phyloP scores from a whole-genome alignment of 805 yeast species.

The Metschnikowia kofuensis region DNA sequence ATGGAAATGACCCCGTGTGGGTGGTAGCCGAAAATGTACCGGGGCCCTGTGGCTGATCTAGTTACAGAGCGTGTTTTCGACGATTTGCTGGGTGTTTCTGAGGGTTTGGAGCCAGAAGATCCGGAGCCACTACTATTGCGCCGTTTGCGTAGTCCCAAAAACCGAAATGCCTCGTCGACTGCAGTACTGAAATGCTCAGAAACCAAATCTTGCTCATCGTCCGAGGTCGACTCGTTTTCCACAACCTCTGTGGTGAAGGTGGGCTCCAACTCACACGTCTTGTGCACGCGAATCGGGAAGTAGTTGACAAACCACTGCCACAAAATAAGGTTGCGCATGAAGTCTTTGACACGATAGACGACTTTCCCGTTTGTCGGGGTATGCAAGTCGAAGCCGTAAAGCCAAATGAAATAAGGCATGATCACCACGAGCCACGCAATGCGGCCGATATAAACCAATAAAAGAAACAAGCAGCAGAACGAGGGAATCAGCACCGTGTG shows the following conservation, averaged over 20 bases:
- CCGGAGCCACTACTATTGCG: constrained; percentile 28
- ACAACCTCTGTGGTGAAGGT: constrained; percentile 49
- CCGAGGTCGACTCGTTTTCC: constrained; percentile 22
- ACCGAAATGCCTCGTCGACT: constrained; percentile 34
- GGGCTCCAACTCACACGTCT: constrained; percentile 68
- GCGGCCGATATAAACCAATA: constrained; percentile 45
- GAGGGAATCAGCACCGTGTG: constrained; percentile 71
- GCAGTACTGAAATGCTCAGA: constrained; percentile 35
- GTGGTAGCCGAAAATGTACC: constrained; percentile 88
- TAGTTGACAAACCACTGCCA: constrained; percentile 76
- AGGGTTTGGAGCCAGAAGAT: background rate
- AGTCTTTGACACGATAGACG: constrained; percentile 50
- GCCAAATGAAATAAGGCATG: constrained; percentile 56
- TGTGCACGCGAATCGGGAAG: constrained; percentile 75
- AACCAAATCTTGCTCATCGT: constrained; percentile 43
- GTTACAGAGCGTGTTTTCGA: constrained; percentile 16
- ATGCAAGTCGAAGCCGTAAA: constrained; percentile 54
- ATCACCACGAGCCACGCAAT: constrained; percentile 69
- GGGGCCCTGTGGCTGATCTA: constrained; percentile 53
- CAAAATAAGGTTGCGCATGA: constrained; percentile 52
- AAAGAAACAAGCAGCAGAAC: constrained; percentile 51
- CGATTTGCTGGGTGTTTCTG: background rate
- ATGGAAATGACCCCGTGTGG: constrained; percentile 96
- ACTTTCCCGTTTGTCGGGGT: constrained; percentile 76
- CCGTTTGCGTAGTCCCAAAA: constrained; percentile 36